phyloP scores from a whole-genome alignment of 1,284 basidiomycete species.

The Papiliotrema fonsecae region DNA sequence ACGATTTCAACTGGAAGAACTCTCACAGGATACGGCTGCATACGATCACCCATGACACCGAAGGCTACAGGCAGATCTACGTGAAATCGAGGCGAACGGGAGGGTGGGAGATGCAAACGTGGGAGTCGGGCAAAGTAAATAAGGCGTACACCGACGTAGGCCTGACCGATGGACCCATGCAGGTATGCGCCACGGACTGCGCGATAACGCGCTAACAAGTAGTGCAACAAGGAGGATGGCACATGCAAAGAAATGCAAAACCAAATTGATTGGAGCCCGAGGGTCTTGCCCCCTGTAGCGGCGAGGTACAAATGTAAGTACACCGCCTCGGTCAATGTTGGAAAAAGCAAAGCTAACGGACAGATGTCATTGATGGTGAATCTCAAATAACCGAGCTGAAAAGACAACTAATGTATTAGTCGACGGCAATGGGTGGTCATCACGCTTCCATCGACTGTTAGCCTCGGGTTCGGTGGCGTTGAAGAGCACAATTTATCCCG shows the following conservation, averaged over 20 bases:
- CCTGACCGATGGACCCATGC: slow-evolving; percentile 40
- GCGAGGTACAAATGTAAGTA: slow-evolving; percentile 41
- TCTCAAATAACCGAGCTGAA: background rate
- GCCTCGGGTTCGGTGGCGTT: slow-evolving; percentile 48
- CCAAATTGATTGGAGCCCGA: slow-evolving; percentile 32
- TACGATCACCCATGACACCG: slow-evolving; percentile 28
- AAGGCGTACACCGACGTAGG: slow-evolving; percentile 47
- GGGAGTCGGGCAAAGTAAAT: slow-evolving; percentile 36
- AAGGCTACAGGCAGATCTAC: slow-evolving; percentile 37
- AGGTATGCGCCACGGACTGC: slow-evolving; percentile 27
- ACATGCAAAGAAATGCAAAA: slow-evolving; percentile 43
- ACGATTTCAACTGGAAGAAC: slow-evolving; percentile 38
- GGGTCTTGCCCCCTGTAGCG: slow-evolving; percentile 32
- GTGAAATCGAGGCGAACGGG: slow-evolving; percentile 29
- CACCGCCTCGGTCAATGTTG: background rate
- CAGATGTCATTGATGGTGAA: slow-evolving; percentile 6
- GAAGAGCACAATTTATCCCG: slow-evolving; percentile 50
- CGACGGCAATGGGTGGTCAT: slow-evolving; percentile 49
- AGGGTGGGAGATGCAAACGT: slow-evolving; percentile 29
- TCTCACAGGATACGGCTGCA: slow-evolving; percentile 46
- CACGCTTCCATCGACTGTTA: slow-evolving; percentile 45
- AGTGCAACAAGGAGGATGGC: slow-evolving; percentile 46
- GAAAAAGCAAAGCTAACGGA: background rate
- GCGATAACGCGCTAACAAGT: background rate
- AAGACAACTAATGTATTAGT: slow-evolving; percentile 11